These are phyloP conservation scores for Eucalyptus marginata DNA, from an alignment of 345 rosid species.

Conservation along the genomic window DNA sequence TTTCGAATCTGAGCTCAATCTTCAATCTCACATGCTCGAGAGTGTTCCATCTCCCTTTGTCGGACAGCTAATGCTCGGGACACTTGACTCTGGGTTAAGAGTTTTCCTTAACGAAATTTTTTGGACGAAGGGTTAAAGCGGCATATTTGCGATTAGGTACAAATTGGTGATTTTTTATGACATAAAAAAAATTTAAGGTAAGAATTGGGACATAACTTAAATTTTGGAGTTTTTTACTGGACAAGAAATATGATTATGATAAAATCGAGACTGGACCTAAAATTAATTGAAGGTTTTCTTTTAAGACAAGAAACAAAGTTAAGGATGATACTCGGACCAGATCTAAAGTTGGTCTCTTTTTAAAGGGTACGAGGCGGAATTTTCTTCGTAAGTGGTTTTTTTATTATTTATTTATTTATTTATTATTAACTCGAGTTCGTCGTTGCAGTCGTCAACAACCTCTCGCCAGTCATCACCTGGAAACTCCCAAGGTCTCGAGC, in stretches of 20 bases:
- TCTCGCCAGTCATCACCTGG: background rate
- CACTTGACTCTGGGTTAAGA: too few relatives aligned
- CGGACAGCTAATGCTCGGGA: fast-evolving
- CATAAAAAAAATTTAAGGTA: background rate
- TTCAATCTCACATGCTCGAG: background rate
- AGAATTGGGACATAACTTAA: too few relatives aligned
- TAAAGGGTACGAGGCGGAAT: background rate
- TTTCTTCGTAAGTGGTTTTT: background rate
- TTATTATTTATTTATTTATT: background rate
- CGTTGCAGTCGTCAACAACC: background rate
- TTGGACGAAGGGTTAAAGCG: too few relatives aligned
- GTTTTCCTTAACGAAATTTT: fast-evolving
- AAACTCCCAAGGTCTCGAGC: background rate
- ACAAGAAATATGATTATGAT: background rate
- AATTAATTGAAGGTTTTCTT: background rate
- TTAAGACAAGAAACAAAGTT: background rate
- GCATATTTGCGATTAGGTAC: fast-evolving
- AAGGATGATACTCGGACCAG: background rate
- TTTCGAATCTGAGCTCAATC: background rate
- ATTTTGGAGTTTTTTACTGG: background rate
- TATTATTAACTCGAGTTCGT: background rate
- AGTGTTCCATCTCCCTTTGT: too few relatives aligned
- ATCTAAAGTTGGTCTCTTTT: background rate
- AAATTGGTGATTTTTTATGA: fast-evolving
- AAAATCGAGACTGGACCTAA: background rate